Conservation (phyloP, 371 early-diverging fungal species). For the Apophysomyces variabilis region DNA sequence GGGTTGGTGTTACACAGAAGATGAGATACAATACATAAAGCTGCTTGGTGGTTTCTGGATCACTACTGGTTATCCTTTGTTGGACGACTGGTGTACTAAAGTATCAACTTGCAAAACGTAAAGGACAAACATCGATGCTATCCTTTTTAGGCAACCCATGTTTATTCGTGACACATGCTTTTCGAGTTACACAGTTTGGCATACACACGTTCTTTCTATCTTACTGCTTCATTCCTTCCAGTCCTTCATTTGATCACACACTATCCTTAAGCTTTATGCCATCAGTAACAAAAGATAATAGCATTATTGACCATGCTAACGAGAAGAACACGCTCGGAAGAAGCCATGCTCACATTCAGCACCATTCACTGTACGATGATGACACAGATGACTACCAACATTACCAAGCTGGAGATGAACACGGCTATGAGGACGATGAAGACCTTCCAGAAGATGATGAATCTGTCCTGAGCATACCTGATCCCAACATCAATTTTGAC, state of each 20-base stretch:
- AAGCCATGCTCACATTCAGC: conserved; percentile 21
- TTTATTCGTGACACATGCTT: not conserved
- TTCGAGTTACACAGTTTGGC: not conserved
- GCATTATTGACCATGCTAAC: conserved; percentile 18
- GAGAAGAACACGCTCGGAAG: conserved; percentile 16
- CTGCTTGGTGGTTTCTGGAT: too few species aligned
- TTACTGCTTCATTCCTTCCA: conserved; percentile 9
- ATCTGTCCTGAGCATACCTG: conserved; percentile 65
- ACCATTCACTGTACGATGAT: conserved; percentile 48
- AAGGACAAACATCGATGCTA: not conserved
- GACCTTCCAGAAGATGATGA: conserved; percentile 55
- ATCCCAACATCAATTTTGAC: conserved; percentile 78
- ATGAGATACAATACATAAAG: too few species aligned
- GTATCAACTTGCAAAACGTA: too few species aligned
- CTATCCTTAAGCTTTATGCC: conserved; percentile 8
- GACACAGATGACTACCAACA: conserved; percentile 45
- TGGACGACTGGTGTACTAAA: not conserved
- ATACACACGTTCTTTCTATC: not conserved
- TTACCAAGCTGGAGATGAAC: conserved; percentile 22
- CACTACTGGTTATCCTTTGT: not conserved
- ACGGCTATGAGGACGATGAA: conserved; percentile 42
- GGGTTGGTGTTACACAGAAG: too few species aligned
- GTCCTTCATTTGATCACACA: conserved; percentile 18
- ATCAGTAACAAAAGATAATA: not conserved
- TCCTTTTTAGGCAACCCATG: not conserved